Conservation (phyloP, 2,329 filamentous ascomycete genomes). For the Magnaporthales sp. region DNA sequence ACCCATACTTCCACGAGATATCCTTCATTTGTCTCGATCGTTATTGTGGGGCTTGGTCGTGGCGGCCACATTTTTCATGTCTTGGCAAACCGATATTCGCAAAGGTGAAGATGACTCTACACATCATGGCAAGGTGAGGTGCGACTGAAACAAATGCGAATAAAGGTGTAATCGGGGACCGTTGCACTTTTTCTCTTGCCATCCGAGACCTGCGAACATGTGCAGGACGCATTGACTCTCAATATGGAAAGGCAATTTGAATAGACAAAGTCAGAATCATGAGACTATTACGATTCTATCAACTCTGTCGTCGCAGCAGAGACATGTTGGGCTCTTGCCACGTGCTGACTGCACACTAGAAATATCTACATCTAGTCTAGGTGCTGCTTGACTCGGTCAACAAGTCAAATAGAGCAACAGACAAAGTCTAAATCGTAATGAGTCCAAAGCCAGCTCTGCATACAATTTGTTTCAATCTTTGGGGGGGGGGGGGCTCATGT, state of each 20-base stretch:
- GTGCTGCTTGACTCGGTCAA: neutral
- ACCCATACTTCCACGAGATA: neutral
- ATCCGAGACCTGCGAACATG: neutral
- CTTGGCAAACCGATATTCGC: neutral
- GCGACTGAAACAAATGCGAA: neutral
- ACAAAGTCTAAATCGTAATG: no score
- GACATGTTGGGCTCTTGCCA: neutral
- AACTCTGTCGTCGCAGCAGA: neutral
- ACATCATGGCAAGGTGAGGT: neutral
- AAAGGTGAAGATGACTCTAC: neutral
- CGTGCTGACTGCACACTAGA: no score
- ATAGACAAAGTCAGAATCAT: neutral
- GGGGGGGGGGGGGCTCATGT: no score
- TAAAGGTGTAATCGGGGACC: no score
- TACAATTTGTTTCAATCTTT: no score
- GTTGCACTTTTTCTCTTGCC: neutral
- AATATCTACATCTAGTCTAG: no score
- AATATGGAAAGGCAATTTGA: neutral
- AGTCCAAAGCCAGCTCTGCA: no score
- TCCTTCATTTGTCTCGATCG: neutral
- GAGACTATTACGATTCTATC: neutral
- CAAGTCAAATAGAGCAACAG: no score
- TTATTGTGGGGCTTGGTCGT: neutral
- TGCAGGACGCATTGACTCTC: neutral
- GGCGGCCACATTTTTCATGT: neutral